A percentile compares a stretch with the other conserved stretches of the same genome.
These are phyloP conservation scores for Raphanus hybrid DNA, from an alignment of 441 rosid species.

Conservation along the genomic window DNA sequence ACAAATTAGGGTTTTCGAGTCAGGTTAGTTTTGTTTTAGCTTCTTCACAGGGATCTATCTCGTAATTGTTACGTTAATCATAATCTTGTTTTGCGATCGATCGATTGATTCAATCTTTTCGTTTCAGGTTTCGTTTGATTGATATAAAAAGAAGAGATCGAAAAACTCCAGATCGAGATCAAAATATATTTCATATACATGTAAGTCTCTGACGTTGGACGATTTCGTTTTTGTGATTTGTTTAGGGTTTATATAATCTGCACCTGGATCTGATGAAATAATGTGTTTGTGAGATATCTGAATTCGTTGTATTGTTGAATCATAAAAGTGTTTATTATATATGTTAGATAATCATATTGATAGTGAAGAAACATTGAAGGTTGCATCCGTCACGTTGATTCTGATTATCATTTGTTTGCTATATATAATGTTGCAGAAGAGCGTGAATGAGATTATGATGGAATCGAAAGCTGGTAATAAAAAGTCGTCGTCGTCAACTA, in stretches of 20 bases:
- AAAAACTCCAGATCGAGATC: conserved; percentile 21
- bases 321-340: neutral
- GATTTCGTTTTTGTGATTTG: neutral
- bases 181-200: conserved; percentile 8
- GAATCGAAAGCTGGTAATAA: conserved; percentile 74
- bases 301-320: conserved; percentile 7
- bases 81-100: neutral
- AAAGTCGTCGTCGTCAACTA: conserved; percentile 49
- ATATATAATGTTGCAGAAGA: conserved; percentile 34
- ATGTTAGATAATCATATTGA: neutral
- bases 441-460: conserved; percentile 76
- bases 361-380: too few relatives aligned
- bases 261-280: neutral
- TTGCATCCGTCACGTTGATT: too few relatives aligned
- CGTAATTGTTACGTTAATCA: neutral
- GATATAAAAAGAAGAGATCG: neutral
- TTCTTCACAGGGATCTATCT: conserved; percentile 6
- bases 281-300: neutral
- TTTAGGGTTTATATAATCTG: neutral
- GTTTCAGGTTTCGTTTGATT: conserved; percentile 30
- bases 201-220: conserved; percentile 22
- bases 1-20: conserved; percentile 4
- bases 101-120: conserved; percentile 13
- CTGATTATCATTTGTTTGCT: too few relatives aligned
- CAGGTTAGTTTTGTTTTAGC: conserved; percentile 27